Evolutionary conservation across 179 eudicot species (phyloP).

Genomic region (Drosera spatulata): DNA sequence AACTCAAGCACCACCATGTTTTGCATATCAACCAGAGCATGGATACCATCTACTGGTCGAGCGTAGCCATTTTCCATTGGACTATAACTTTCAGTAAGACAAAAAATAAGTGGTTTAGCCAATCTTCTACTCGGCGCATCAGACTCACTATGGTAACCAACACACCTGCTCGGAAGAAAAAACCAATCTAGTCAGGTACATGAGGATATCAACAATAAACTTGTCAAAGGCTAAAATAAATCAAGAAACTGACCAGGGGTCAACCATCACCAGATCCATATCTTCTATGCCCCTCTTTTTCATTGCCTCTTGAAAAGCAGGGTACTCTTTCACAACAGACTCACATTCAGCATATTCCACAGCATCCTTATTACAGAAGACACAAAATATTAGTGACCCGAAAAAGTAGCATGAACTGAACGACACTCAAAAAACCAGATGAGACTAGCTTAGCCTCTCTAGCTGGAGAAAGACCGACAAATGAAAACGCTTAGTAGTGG

Average conservation of each 20-base stretch:
- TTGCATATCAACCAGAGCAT: constrained; percentile 91
- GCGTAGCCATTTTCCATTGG: constrained; percentile 99
- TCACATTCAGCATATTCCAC: constrained; percentile 98
- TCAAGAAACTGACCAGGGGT: constrained; percentile 62
- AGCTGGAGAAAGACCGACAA: too few relatives aligned
- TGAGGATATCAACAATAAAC: not conserved
- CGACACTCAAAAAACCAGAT: too few relatives aligned
- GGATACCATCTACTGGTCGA: constrained; percentile 98
- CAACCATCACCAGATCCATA: constrained; percentile 98
- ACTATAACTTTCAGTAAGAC: constrained; percentile 94
- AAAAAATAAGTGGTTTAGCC: constrained; percentile 95
- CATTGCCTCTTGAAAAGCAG: constrained; percentile 89
- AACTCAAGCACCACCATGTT: constrained; percentile 90
- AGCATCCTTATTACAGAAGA: constrained; percentile 49
- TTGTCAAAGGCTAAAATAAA: not conserved
- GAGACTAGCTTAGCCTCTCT: too few relatives aligned
- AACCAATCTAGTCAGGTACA: not conserved
- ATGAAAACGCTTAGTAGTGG: too few relatives aligned
- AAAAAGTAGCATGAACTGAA: too few relatives aligned
- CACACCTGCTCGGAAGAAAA: constrained; percentile 50
- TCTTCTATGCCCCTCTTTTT: constrained; percentile 95
- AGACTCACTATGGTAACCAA: constrained; percentile 81
- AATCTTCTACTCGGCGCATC: constrained; percentile 94
- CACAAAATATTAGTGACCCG: too few relatives aligned
- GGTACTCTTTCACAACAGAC: constrained; percentile 86